Base-by-base conservation (phyloP, 2,329 filamentous ascomycete genomes). In the Didymellaceae sp. region DNA sequence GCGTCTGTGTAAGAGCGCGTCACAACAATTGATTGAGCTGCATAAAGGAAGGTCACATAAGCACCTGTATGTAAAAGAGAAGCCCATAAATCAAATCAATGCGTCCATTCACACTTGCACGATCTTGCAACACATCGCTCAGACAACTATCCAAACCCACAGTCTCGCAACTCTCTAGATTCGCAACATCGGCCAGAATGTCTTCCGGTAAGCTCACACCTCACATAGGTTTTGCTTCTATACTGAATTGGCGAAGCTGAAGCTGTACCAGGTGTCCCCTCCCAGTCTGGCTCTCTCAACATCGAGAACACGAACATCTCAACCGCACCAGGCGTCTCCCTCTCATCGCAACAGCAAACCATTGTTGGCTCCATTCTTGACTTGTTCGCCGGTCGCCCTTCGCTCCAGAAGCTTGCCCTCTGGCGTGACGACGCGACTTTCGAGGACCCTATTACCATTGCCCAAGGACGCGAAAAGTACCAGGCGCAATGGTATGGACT, bases 391-490 rank as follows among this genome's bases (percentile, higher is more conserved):
- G 84, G 84, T 35, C 77, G 79, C 14, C 82, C 84, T 0, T 82
- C 82, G 2, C 76, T 85, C 2, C 77, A 78, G 31, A 85, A 86
- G 64, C 77, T 87, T 35, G 72, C 76, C 11, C 76, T 87, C 18
- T 87, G 84, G 85, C 75, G 75, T 39, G 81, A 82, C 50, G 76
- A 82, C 28, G 84, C 78, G 6, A 78, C 75, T 0, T 87, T 87
- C 67, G 68, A 77, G 22, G 84, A 87, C 62, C 82, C 81, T 4
- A 71, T 87, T 35, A 84, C 83, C 32, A 76, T 81, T 26, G 82
- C 85, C 2, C 64, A 73, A 17, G 84, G 85, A 7, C 78, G 80
- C 45, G 77, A 80, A 55, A 77, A 82, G 62, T 82, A 73, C 54
- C 68, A 77, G 43, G 72, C 79, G 18, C 80, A 82, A 66, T 81